Conservation (phyloP, 1,139 yeast species). For the Suhomyces anneliseae region DNA sequence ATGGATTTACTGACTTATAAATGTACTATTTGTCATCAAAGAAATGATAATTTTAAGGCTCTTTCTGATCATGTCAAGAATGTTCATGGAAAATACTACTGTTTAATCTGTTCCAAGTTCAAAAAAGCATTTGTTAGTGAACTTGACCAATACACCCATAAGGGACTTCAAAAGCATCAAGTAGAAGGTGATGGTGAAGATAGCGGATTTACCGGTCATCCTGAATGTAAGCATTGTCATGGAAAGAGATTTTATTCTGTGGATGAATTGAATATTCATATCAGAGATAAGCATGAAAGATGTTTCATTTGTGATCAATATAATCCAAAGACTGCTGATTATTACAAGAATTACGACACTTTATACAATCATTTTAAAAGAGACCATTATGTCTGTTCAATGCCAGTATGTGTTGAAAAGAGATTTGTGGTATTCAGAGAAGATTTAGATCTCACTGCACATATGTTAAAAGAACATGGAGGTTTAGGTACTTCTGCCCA, state of each 20-base stretch:
- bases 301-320: constrained; percentile 87
- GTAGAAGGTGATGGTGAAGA: constrained; percentile 55
- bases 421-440: constrained; percentile 90
- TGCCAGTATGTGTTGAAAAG: constrained; percentile 82
- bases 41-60: constrained; percentile 50
- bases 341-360: constrained; percentile 73
- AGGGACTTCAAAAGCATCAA: constrained; percentile 70
- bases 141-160: constrained; percentile 58
- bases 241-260: constrained; percentile 79
- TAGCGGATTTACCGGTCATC: constrained; percentile 85
- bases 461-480: constrained; percentile 83
- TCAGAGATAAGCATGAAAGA: constrained; percentile 81
- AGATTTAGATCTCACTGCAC: constrained; percentile 84
- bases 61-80: constrained; percentile 64
- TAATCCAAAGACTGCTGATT: constrained; percentile 65
- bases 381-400: constrained; percentile 76
- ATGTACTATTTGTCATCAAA: constrained; percentile 58
- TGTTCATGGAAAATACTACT: constrained; percentile 62
- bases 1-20: constrained; percentile 51
- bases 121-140: constrained; percentile 80
- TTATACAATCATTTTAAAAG: constrained; percentile 71
- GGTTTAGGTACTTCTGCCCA: constrained; percentile 47
- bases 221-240: constrained; percentile 80
- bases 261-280: constrained; percentile 81
- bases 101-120: constrained; percentile 72